Conservation (phyloP, 257 asterid genomes). For the Pogostemon cablin region DNA sequence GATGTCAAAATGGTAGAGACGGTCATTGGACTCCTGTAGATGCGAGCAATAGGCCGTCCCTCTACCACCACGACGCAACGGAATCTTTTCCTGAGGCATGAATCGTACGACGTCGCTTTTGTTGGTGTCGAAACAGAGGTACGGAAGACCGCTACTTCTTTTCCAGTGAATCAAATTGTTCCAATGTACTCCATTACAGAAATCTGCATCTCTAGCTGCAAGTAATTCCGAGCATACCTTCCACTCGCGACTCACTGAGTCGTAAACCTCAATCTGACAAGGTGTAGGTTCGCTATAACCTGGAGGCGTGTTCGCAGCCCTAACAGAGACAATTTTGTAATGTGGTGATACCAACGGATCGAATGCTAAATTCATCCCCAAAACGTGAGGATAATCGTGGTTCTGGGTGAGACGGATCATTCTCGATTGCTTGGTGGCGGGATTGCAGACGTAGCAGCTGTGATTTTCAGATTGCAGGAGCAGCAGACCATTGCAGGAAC, state of each 20-base stretch:
- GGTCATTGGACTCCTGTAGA: conserved; percentile 23
- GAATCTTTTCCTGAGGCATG: not conserved
- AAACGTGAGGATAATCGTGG: not conserved
- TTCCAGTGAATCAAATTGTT: conserved; percentile 25
- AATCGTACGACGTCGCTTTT: conserved; percentile 5
- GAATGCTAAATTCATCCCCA: conserved; percentile 30
- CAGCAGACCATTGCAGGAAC: conserved; percentile 30
- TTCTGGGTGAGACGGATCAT: conserved; percentile 8
- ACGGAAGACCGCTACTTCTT: not conserved
- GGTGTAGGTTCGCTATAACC: too few species aligned
- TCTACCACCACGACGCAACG: not conserved
- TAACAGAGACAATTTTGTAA: conserved; percentile 31
- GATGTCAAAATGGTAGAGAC: conserved; percentile 9
- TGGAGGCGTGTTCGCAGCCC: too few species aligned
- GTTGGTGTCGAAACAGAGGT: conserved; percentile 5
- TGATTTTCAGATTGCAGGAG: conserved; percentile 14
- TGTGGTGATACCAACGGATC: conserved; percentile 27
- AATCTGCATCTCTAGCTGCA: not conserved
- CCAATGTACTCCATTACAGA: not conserved
- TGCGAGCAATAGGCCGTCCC: not conserved
- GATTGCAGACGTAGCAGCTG: conserved; percentile 23
- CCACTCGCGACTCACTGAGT: conserved; percentile 26
- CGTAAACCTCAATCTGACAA: conserved; percentile 28
- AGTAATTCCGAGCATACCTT: conserved; percentile 17
- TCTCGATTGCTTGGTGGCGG: conserved; percentile 32